Conservation (phyloP, 1,139 yeast species). For the Debaryomycetaceae sp. region DNA sequence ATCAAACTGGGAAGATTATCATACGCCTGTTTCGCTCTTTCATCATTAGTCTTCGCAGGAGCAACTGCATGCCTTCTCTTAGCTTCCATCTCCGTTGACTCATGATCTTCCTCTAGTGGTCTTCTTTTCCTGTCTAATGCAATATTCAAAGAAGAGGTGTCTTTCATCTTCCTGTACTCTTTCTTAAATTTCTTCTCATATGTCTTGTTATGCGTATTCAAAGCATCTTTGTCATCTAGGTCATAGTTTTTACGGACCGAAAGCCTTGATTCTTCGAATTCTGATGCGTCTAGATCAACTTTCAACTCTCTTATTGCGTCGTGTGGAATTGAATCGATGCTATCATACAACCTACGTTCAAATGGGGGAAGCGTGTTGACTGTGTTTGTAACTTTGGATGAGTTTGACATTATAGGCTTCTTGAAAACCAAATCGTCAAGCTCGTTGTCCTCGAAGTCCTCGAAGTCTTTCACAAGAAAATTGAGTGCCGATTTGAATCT, state of each 20-base stretch:
- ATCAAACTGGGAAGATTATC: background rate
- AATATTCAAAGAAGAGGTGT: too few species aligned
- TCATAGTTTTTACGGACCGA: slow-evolving; percentile 14
- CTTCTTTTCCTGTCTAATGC: background rate
- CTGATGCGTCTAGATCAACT: slow-evolving; percentile 2
- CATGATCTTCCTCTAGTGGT: background rate
- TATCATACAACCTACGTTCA: slow-evolving; percentile 7
- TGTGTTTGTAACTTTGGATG: background rate
- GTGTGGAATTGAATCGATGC: slow-evolving; percentile 5
- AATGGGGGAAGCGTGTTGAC: slow-evolving; percentile 6
- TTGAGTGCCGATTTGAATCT: slow-evolving; percentile 11
- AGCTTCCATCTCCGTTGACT: background rate
- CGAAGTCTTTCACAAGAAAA: slow-evolving; percentile 15
- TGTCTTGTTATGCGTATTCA: slow-evolving; percentile 11
- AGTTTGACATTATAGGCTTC: slow-evolving; percentile 4
- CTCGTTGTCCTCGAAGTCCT: slow-evolving; percentile 12
- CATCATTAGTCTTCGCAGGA: background rate
- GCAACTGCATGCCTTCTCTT: background rate
- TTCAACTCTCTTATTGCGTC: slow-evolving; percentile 4
- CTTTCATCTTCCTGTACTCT: slow-evolving; percentile 5
- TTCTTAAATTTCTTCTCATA: slow-evolving; percentile 10
- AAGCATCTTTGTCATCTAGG: slow-evolving; percentile 6
- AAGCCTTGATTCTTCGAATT: slow-evolving; percentile 8
- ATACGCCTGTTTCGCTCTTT: background rate
- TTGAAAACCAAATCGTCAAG: slow-evolving; percentile 13